phyloP scores from a whole-genome alignment of 2,329 filamentous ascomycete genomes.

The Ophiocordyceps robertsii region DNA sequence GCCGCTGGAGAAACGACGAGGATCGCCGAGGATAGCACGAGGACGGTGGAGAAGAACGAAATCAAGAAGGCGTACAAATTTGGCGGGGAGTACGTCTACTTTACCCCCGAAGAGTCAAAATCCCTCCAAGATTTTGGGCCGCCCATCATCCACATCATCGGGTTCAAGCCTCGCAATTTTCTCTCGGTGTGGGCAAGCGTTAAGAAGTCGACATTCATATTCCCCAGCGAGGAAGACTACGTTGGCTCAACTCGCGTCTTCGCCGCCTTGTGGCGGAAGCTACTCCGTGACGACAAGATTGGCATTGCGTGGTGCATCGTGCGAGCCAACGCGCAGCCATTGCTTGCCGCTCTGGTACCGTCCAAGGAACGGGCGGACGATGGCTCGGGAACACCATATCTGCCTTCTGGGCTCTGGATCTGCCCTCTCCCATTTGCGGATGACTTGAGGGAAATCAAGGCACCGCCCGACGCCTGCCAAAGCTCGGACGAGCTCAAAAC shows the following conservation, averaged over 20 bases:
- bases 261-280: constrained; percentile 76
- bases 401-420: constrained; percentile 80
- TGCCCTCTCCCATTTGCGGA: constrained; percentile 81
- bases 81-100: constrained; percentile 78
- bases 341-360: constrained; percentile 70
- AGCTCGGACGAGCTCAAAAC: constrained; percentile 63
- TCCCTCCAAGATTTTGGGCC: constrained; percentile 67
- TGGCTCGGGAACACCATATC: constrained; percentile 49
- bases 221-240: constrained; percentile 80
- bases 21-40: constrained; percentile 64
- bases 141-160: constrained; percentile 75
- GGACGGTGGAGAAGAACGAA: constrained; percentile 66
- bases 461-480: constrained; percentile 35
- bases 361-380: constrained; percentile 54
- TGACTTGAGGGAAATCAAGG: constrained; percentile 66
- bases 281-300: constrained; percentile 66
- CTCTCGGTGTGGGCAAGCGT: constrained; percentile 75
- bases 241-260: constrained; percentile 90
- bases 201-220: constrained; percentile 83
- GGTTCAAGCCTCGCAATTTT: constrained; percentile 71
- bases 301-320: constrained; percentile 84
- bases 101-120: constrained; percentile 72
- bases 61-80: constrained; percentile 93
- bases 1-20: constrained; percentile 60
- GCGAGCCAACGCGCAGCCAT: constrained; percentile 65